phyloP scores from a whole-genome alignment of 345 rosid species.

The Arabis hirsuta region DNA sequence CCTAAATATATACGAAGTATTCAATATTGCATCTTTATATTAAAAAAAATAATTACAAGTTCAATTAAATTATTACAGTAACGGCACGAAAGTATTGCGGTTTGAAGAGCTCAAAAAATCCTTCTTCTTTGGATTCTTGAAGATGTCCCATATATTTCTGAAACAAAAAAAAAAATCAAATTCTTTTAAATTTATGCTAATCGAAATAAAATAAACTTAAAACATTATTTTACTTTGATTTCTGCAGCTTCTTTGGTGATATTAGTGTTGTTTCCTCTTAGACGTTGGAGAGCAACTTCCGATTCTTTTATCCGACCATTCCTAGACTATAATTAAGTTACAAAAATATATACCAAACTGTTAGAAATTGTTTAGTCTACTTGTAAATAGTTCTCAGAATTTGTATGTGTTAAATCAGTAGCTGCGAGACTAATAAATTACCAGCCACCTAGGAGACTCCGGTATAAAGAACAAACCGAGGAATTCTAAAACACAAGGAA shows the following conservation, averaged over 20 bases:
- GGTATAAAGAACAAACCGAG: constrained; percentile 40
- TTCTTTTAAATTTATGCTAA: background rate
- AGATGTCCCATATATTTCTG: constrained; percentile 55
- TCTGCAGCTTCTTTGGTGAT: constrained; percentile 56
- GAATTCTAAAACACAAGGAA: constrained; percentile 45
- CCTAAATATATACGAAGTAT: constrained; percentile 40
- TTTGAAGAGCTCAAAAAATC: constrained; percentile 48
- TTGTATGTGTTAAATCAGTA: background rate
- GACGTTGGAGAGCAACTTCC: constrained; percentile 48
- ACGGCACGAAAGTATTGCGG: constrained; percentile 49
- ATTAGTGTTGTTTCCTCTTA: constrained; percentile 55
- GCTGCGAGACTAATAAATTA: constrained; percentile 51
- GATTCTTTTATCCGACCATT: constrained; percentile 52
- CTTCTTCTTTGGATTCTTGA: constrained; percentile 46
- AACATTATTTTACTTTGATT: constrained; percentile 46
- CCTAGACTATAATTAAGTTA: constrained; percentile 51
- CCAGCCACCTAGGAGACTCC: constrained; percentile 68
- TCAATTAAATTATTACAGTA: constrained; percentile 37
- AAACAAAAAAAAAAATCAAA: background rate
- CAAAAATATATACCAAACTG: constrained; percentile 4
- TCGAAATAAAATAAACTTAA: background rate
- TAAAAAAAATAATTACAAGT: background rate
- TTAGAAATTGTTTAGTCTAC: background rate
- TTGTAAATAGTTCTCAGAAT: background rate
- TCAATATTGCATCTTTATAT: background rate